Evolutionary conservation across 371 early-diverging fungal species (phyloP).

Genomic region (Synchytrium microbalum): DNA sequence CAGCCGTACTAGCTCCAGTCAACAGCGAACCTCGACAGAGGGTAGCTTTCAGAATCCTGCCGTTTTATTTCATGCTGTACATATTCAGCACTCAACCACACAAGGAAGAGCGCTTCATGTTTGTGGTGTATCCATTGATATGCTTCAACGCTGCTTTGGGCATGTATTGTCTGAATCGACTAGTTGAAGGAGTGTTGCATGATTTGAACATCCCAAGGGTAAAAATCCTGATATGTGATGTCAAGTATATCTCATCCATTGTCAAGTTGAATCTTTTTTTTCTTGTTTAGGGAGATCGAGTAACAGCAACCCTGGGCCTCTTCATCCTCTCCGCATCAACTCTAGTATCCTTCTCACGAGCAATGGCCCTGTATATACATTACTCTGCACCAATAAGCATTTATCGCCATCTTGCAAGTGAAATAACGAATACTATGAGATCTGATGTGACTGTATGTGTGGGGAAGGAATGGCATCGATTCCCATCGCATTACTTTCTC

Average conservation of each 20-base stretch:
- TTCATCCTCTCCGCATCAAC: slow-evolving; percentile 37
- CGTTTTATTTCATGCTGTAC: slow-evolving; percentile 66
- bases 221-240: slow-evolving; percentile 17
- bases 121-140: slow-evolving; percentile 83
- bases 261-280: too few species aligned
- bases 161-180: slow-evolving; percentile 41
- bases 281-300: not conserved
- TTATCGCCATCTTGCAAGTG: slow-evolving; percentile 26
- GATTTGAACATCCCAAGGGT: slow-evolving; percentile 7
- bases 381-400: slow-evolving; percentile 61
- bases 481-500: slow-evolving; percentile 83
- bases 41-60: slow-evolving; percentile 15
- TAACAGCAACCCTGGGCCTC: not conserved
- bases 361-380: slow-evolving; percentile 46
- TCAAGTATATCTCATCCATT: not conserved
- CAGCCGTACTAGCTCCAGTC: not conserved
- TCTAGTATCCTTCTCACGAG: slow-evolving; percentile 53
- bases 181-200: slow-evolving; percentile 6
- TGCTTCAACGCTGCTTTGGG: slow-evolving; percentile 69
- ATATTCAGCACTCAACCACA: slow-evolving; percentile 83
- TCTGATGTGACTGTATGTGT: slow-evolving; percentile 47
- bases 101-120: slow-evolving; percentile 94
- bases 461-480: slow-evolving; percentile 91
- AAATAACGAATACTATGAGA: slow-evolving; percentile 3
- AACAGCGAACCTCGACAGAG: not conserved